These are phyloP conservation scores for Trypanosoma vivax DNA, from an alignment of 208 protist species.

Conservation along the genomic window DNA sequence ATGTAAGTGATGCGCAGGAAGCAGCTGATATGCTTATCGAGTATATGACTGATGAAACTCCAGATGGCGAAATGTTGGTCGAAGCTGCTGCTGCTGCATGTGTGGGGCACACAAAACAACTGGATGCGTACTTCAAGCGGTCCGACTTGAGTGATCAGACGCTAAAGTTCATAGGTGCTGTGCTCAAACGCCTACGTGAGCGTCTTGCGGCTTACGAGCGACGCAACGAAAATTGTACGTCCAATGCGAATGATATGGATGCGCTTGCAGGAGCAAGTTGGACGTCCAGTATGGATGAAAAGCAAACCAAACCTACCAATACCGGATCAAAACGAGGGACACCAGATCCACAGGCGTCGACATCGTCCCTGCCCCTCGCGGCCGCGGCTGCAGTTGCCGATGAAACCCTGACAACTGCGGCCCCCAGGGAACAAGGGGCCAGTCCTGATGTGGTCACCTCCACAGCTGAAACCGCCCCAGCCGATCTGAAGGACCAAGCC, in stretches of 20 bases:
- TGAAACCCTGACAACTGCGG: too few species aligned
- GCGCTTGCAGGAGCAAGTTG: too few species aligned
- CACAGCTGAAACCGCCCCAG: too few species aligned
- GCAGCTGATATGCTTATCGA: slow-evolving; percentile 41
- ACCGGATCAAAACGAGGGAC: too few species aligned
- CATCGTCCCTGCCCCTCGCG: too few species aligned
- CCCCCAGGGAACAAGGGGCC: too few species aligned
- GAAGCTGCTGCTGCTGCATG: slow-evolving; percentile 32
- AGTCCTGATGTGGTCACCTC: too few species aligned
- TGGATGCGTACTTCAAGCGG: slow-evolving; percentile 35
- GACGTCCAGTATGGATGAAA: too few species aligned
- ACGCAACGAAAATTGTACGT: background rate
- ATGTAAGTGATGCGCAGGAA: slow-evolving; percentile 35
- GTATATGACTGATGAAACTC: slow-evolving; percentile 32
- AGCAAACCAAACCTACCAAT: too few species aligned
- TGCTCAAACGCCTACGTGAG: slow-evolving; percentile 29
- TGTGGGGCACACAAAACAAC: slow-evolving; percentile 29
- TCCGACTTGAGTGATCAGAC: slow-evolving; percentile 30
- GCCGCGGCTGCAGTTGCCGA: too few species aligned
- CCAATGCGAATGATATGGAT: background rate
- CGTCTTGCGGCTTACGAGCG: slow-evolving; percentile 18
- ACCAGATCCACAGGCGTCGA: too few species aligned
- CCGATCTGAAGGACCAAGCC: too few species aligned
- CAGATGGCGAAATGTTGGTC: slow-evolving; percentile 25
- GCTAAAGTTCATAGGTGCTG: slow-evolving; percentile 19